Evolutionary conservation across 2,329 filamentous ascomycete species (phyloP), one percentile per base, ranked within the genome.

Genomic region (Drechslerella stenobrocha): DNA sequence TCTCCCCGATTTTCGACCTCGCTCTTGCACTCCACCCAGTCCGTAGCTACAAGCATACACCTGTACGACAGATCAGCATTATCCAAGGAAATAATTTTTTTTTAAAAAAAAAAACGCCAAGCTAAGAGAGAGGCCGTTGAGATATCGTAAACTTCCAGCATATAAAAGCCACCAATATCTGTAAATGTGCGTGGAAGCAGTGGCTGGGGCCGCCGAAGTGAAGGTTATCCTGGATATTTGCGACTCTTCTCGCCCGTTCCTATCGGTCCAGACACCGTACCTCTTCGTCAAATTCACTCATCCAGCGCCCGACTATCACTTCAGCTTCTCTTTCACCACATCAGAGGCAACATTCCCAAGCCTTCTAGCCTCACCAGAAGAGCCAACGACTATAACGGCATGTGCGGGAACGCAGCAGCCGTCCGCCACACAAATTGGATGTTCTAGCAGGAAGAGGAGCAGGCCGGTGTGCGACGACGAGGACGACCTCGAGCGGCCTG

Each of bases 101-200:
- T n/a, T 5, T 30, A 30, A 30, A 30, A 30, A 30, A 5, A 30
- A 30, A 30, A 30, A 5, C 5, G 11, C 5, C 11, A 30, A 30
- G 11, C 5, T 30, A 30, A 30, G 11, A 30, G 5, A 30, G 11
- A 30, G 11, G 5, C 28, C 5, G 28, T n/a, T n/a, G n/a, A n/a
- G n/a, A n/a, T 30, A 30, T 20, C 4, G 9, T 42, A 42, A 20
- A 42, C 15, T 42, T 18, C 18, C 37, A 18, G 3, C 15, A 42
- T 18, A 58, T 53, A 58, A 11, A 20, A 37, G 9, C 13, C 32
- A 26, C 35, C 55, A 32, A 28, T 30, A 58, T 58, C 24, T 67
- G 63, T 67, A 67, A 60, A 67, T 67, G 63, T 67, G 63, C 46
- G 63, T 67, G 63, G 63, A 67, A 26, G 55, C 56, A 42, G 63